Evolutionary conservation across 345 rosid species (phyloP), one percentile per base, ranked within the genome.

Genomic region (Salix viminalis): DNA sequence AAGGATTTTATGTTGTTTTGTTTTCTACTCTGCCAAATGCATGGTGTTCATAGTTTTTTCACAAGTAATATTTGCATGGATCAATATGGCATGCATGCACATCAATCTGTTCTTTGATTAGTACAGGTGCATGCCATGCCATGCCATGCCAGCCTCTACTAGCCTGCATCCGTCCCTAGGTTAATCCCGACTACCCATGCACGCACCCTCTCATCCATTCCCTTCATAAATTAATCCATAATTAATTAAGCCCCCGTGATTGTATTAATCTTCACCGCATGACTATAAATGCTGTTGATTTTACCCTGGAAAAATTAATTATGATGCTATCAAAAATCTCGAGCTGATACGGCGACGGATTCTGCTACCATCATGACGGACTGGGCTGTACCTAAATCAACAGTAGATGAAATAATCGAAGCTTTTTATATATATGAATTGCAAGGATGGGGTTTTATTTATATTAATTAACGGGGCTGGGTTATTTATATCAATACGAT

Each of bases 111-210:
- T 69, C 46, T 52, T 56, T 84, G 89, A 76, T 81, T 75, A 44
- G 78, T 75, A 77, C 83, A 46, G 32, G 73, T 76, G 88, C 90
- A 85, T 81, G 90, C 86, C 83, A 78, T 83, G 79, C 66, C 77
- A 34, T 34, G 36, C 36, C 36, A 34, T 34, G 36, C 36, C 36
- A 34, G 36, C 36, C 36, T 34, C 36, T 34, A 34, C 36, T 34
- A 4, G 16, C 44, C 19, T 32, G 64, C 42, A 21, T 13, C 50
- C 50, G 16, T 4, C 36, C 36, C 58, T 52, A 7, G 21, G 60
- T 19, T 21, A 21, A 2, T 54, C 60, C n/a, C 60, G 21, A 19
- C 23, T 19, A 7, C 11, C 60, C 24, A 54, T 19, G n/a, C 60
- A 21, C 28, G n/a, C 60, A 7, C 28, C 28, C 64, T 58, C 23